Conservation (phyloP, 202 grass and related monocot genomes). For the Tripidium arundinaceum region DNA sequence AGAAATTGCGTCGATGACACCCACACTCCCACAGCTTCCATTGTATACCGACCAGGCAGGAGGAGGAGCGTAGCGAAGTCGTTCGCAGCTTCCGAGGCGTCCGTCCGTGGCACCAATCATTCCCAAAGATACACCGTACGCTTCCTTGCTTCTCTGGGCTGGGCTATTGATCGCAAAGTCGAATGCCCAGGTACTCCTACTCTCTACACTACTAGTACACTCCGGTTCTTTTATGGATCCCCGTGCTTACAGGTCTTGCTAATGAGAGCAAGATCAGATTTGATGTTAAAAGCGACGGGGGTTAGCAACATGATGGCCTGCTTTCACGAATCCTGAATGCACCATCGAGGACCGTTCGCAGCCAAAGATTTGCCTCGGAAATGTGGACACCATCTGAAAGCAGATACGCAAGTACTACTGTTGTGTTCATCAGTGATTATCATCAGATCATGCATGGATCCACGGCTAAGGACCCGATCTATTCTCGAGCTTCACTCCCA, state of each 20-base stretch:
- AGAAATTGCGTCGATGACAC: no score
- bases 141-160: not conserved
- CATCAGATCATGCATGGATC: not conserved
- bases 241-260: no score
- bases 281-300: not conserved
- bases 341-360: not conserved
- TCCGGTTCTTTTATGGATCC: not conserved
- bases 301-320: constrained; percentile 4
- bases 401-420: not conserved
- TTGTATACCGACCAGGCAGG: no score
- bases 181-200: no score
- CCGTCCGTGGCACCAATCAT: constrained; percentile 28
- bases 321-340: not conserved
- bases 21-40: no score
- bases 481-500: constrained; percentile 11
- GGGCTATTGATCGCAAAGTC: not conserved
- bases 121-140: constrained; percentile 20
- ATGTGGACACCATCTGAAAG: not conserved
- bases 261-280: not conserved
- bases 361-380: constrained; percentile 17
- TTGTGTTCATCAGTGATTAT: not conserved
- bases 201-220: no score
- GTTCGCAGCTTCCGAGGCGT: no score
- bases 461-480: no score
- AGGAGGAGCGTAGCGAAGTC: no score